phyloP scores from a whole-genome alignment of 1,139 yeast species.

The Hyphopichia wangnamkhiaoensis region DNA sequence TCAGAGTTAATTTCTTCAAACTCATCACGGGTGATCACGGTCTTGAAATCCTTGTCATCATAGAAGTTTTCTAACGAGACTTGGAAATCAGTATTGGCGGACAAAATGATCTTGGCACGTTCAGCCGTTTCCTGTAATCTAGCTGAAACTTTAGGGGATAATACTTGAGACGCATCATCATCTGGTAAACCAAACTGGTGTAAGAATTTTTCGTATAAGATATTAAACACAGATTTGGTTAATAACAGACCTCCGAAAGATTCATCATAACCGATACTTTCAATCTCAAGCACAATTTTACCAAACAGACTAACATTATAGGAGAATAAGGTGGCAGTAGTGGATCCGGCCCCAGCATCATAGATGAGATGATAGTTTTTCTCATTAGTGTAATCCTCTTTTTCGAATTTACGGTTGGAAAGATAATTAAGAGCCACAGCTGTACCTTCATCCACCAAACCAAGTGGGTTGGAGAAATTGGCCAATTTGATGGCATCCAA shows the following conservation, averaged over 20 bases:
- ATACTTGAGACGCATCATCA: slow-evolving; percentile 14
- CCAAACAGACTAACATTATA: slow-evolving; percentile 48
- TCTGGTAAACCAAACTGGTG: slow-evolving; percentile 38
- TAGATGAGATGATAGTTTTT: slow-evolving; percentile 70
- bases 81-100: slow-evolving; percentile 80
- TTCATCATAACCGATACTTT: slow-evolving; percentile 69
- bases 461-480: slow-evolving; percentile 58
- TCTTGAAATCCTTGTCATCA: slow-evolving; percentile 72
- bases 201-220: slow-evolving; percentile 61
- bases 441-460: slow-evolving; percentile 83
- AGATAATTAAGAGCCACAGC: slow-evolving; percentile 85
- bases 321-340: slow-evolving; percentile 81
- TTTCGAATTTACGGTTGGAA: slow-evolving; percentile 47
- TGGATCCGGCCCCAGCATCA: slow-evolving; percentile 93
- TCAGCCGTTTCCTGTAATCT: slow-evolving; percentile 83
- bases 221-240: slow-evolving; percentile 62
- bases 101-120: slow-evolving; percentile 78
- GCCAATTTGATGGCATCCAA: slow-evolving; percentile 74
- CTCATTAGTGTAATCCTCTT: slow-evolving; percentile 32
- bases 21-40: slow-evolving; percentile 68
- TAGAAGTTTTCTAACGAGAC: slow-evolving; percentile 70
- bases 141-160: slow-evolving; percentile 61
- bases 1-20: slow-evolving; percentile 63
- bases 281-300: slow-evolving; percentile 54
- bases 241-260: slow-evolving; percentile 73